A percentile compares a stretch with the other conserved stretches of the same genome.
These are phyloP conservation scores for Phytophthora citricola DNA, from an alignment of 352 stramenopile species.

Conservation along the genomic window DNA sequence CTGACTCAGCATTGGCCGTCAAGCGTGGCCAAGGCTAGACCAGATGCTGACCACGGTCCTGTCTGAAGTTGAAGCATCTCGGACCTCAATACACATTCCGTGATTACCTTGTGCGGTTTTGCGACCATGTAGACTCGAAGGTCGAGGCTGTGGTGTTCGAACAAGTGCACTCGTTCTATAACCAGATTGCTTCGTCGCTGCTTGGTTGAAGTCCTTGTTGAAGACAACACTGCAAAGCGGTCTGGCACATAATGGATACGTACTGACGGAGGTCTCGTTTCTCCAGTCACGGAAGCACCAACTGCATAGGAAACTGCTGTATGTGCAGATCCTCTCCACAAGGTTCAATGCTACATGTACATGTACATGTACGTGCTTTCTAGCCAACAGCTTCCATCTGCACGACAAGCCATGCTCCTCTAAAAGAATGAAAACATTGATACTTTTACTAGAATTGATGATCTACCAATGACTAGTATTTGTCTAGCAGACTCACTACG, in stretches of 20 bases:
- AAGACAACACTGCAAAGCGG: constrained; percentile 9
- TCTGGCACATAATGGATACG: background rate
- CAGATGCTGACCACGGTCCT: background rate
- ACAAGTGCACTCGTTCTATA: background rate
- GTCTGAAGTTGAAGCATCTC: constrained; percentile 21
- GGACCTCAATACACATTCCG: constrained; percentile 20
- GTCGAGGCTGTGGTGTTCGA: background rate
- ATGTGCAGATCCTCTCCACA: too few species aligned
- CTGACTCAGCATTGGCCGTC: constrained; percentile 2
- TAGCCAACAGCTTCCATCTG: too few species aligned
- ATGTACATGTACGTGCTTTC: too few species aligned
- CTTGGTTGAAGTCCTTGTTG: constrained; percentile 11
- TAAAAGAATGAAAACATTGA: too few species aligned
- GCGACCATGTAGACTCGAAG: background rate
- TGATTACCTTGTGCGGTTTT: constrained; percentile 3
- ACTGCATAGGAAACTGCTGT: too few species aligned
- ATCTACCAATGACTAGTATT: too few species aligned
- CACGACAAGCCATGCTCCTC: too few species aligned
- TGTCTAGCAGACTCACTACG: too few species aligned
- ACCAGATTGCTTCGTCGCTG: constrained; percentile 8
- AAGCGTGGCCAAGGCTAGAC: background rate
- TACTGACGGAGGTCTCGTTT: background rate
- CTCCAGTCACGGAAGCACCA: background rate
- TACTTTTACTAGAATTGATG: too few species aligned
- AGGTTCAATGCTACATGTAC: too few species aligned